Conservation (phyloP, 495 filamentous ascomycete species). For the Aspergillus taichungensis region DNA sequence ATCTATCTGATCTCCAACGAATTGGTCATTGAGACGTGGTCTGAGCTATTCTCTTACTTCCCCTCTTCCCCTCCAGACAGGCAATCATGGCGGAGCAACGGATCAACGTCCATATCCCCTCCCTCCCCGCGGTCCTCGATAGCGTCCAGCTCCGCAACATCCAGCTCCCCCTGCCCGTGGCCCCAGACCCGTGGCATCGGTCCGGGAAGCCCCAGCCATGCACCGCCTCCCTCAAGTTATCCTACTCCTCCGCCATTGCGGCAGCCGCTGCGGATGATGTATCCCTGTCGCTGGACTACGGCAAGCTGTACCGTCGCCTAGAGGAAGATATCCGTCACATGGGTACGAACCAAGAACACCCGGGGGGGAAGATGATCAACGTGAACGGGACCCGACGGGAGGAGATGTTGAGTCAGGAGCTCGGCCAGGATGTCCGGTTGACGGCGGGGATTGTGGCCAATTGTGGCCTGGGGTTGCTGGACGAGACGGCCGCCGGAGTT, state of each 20-base stretch:
- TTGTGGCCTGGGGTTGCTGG: conserved; percentile 6
- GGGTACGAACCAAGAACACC: neutral
- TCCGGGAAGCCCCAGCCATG: conserved; percentile 12
- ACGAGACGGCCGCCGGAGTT: conserved; percentile 11
- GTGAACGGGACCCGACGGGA: neutral
- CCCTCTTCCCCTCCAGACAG: no score
- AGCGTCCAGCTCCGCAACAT: conserved; percentile 12
- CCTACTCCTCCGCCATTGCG: conserved; percentile 10
- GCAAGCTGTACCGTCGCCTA: conserved; percentile 14
- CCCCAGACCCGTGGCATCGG: conserved; percentile 18
- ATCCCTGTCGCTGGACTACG: conserved; percentile 14
- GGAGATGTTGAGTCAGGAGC: neutral
- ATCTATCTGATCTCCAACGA: no score
- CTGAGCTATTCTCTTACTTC: no score
- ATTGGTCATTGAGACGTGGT: no score
- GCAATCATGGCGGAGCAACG: no score
- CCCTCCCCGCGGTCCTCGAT: conserved; percentile 9
- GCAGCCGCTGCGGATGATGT: conserved; percentile 16
- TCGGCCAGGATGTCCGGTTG: conserved; percentile 9
- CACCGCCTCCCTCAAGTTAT: conserved; percentile 10
- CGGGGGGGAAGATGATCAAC: neutral
- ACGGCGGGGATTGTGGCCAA: conserved; percentile 7
- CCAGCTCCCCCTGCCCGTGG: conserved; percentile 11
- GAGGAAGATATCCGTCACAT: conserved; percentile 4
- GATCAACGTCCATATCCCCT: conserved; percentile 5